Base-by-base conservation (phyloP, 2,329 filamentous ascomycete species). In the Ophiostoma piceae region DNA sequence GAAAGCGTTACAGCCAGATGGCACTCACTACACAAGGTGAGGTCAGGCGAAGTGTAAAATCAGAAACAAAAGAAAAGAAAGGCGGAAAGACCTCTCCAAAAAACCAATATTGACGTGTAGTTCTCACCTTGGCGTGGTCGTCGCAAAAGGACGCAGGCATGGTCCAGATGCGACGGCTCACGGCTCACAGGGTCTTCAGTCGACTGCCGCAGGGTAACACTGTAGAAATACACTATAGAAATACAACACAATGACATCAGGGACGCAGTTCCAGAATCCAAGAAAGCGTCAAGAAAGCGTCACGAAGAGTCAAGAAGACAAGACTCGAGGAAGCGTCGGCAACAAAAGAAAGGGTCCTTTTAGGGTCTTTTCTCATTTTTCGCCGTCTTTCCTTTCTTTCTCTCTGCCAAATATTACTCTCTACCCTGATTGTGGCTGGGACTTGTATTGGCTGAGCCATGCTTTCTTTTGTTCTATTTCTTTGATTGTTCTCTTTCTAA, bases 51-150 rank as follows among this genome's bases (percentile, higher is more conserved):
- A 35, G 8, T 35, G 35, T 8, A 35, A 35, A 35, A 35, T 35
- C 8, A 51, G 47, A 8, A 19, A 19, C 6, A 19, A n/a, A 51
- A 51, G 16, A 57, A 16, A 11, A 57, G n/a, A 12, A 12, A 11
- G 11, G 9, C 9, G 51, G 11, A 26, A 57, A 12, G 22, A 26
- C n/a, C n/a, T n/a, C 43, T 19, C 19, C n/a, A 57, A 57, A 9
- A 57, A 57, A 3, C 51, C 51, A 57, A 29, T 57, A 57, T 57
- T 57, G n/a, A 57, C 51, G 51, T 29, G n/a, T 57, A 26, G n/a
- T 4, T 57, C 51, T 6, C n/a, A 26, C 22, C 51, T 57, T 57
- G 51, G 51, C 51, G 51, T 57, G 51, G n/a, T 26, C 26, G 2
- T 12, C 9, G 3, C 11, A 22, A 57, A 57, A 57, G 26, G 22